Evolutionary conservation across 805 yeast species (phyloP), one percentile per base, ranked within the genome.

Genomic region (Metschnikowia matae): DNA sequence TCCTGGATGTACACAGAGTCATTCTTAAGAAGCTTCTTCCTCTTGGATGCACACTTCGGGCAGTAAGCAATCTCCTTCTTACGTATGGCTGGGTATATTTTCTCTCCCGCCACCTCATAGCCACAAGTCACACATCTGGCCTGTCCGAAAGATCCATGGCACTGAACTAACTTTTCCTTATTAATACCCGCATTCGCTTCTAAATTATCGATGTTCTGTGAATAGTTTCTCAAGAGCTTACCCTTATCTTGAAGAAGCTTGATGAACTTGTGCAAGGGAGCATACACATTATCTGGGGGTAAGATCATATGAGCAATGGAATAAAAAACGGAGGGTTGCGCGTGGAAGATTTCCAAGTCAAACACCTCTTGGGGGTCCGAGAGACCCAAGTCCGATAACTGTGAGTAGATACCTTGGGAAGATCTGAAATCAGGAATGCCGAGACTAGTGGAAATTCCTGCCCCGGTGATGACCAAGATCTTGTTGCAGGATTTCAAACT

Each of bases 401-500:
- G 80, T 1, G 88, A 76, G 66, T 90, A 90, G 48, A 90, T 79
- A 44, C 97, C 97, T 55, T 84, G 77, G n/a, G 88, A 82, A 0
- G 96, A 89, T 63, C 97, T 78, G 69, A 90, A 89, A 68, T 89
- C 97, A 0, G 97, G 97, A 48, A 89, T 90, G 6, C 97, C 97
- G 48, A 89, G 69, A 1, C 89, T 82, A 2, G 97, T 89, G 34
- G 95, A 87, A 48, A 90, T 89, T 21, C 97, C 97, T 0, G 97
- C 97, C 14, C 97, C 97, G 0, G 96, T 88, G 20, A 90, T 65
- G 0, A 90, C 90, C 51, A 91, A 61, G 10, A 90, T 76, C 38
- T 81, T 84, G 40, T 55, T 53, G 23, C 64, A 57, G 8, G 40
- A 21, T n/a, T 33, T 29, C 32, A 67, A 52, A 26, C 59, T 59